Base-by-base conservation (phyloP, 768 basidiomycete genomes). In the Gyrodon lividus region DNA sequence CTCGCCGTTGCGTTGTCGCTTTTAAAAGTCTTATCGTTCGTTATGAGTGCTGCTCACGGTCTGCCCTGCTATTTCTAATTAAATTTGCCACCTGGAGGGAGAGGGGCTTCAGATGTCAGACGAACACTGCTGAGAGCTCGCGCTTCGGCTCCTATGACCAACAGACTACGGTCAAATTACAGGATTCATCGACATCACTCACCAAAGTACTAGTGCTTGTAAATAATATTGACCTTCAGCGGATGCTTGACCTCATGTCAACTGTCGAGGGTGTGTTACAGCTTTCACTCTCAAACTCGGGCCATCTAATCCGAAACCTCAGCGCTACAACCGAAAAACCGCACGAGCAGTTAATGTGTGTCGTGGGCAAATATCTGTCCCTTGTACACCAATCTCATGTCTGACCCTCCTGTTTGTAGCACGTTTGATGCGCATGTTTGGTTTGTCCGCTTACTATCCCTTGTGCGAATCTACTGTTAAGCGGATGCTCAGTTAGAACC, bases 401-500 rank as follows among this genome's bases (percentile, higher is more conserved):
- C 17, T 23, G 16, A 43, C 43, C 14, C 8, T 31, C 13, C 9
- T 31, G 3, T 12, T 26, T 23, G 49, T 24, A 38, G 20, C 51
- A 35, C 57, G 44, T 35, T 54, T 55, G 26, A 50, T 46, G 42
- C 38, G 16, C 20, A 34, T 28, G 9, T 48, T 49, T 37, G 20
- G 37, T 52, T n/a, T 12, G 39, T 24, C 12, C 10, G 26, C 28
- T 31, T 39, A 5, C n/a, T 12, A 33, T 48, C 56, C 53, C 43
- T 48, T 24, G 13, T 57, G 59, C 42, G 22, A 20, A 19, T 13
- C 46, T 12, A 44, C 10, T 9, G 7, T 23, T 2, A 33, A 41
- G n/a, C 8, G 6, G 49, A 45, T 14, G 12, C 28, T 5, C 39
- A 72, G n/a, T n/a, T n/a, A n/a, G n/a, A 10, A 60, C 63, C 8